Conservation (phyloP, 306 rosid genomes). For the Malus orientalis region DNA sequence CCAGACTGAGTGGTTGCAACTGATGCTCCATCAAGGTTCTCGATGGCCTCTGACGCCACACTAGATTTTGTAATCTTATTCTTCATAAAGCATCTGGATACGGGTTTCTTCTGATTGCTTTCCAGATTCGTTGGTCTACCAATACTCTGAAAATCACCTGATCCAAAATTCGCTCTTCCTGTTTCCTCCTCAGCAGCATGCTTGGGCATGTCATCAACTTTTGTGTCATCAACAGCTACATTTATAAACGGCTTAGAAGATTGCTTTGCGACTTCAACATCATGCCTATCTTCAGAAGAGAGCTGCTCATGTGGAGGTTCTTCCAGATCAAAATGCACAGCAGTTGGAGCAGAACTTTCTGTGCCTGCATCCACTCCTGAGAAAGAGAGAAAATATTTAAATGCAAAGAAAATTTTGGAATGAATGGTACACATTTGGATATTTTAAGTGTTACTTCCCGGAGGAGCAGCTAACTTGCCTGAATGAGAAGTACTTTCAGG, state of each 20-base stretch:
- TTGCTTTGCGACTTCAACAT: background rate
- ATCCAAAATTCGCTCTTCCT: background rate
- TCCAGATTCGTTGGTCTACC: slow-evolving; percentile 14
- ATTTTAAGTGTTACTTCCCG: slow-evolving; percentile 4
- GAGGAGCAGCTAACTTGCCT: background rate
- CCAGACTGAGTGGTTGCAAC: slow-evolving; percentile 18
- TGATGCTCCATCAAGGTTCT: slow-evolving; percentile 9
- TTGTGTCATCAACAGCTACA: background rate
- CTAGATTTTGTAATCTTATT: slow-evolving; percentile 6
- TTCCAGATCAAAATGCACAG: slow-evolving; percentile 2
- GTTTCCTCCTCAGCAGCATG: slow-evolving; percentile 7
- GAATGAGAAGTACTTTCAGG: slow-evolving; percentile 7
- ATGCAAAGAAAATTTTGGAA: background rate
- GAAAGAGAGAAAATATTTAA: background rate
- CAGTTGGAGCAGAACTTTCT: background rate
- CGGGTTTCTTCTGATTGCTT: slow-evolving; percentile 4
- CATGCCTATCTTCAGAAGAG: background rate
- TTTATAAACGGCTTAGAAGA: background rate
- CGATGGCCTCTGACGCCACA: slow-evolving; percentile 12
- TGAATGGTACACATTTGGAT: background rate
- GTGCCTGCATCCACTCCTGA: background rate
- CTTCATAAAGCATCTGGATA: slow-evolving; percentile 13
- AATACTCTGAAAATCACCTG: background rate
- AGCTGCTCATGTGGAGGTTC: background rate
- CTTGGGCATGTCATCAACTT: background rate